phyloP scores from a whole-genome alignment of 768 basidiomycete genomes.

The Stropharia rugosoannulata region DNA sequence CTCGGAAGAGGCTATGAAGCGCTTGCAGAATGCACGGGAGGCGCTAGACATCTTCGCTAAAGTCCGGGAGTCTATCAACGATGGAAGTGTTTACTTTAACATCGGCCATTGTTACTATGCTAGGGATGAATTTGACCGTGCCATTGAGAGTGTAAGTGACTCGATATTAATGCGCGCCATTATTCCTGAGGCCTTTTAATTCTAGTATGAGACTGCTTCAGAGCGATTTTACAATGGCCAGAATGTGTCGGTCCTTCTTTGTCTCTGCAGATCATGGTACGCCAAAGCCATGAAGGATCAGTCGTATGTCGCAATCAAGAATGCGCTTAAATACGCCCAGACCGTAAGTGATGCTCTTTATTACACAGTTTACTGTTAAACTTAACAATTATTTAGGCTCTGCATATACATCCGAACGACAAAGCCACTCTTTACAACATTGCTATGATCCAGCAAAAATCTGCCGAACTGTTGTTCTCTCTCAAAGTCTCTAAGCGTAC shows the following conservation, averaged over 20 bases:
- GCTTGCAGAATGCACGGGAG: slow-evolving; percentile 76
- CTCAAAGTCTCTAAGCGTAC: slow-evolving; percentile 75
- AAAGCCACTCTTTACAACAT: slow-evolving; percentile 93
- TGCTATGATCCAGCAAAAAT: slow-evolving; percentile 97
- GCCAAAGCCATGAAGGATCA: slow-evolving; percentile 91
- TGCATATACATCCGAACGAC: slow-evolving; percentile 82
- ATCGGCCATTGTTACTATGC: slow-evolving; percentile 96
- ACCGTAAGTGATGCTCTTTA: slow-evolving; percentile 42
- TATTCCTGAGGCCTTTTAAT: background rate
- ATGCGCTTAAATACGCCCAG: slow-evolving; percentile 83
- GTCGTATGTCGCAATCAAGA: slow-evolving; percentile 76
- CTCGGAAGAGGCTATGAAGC: slow-evolving; percentile 62
- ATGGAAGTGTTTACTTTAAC: slow-evolving; percentile 89
- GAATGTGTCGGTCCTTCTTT: slow-evolving; percentile 75
- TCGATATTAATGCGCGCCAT: background rate
- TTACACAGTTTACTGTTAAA: background rate
- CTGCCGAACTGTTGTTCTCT: slow-evolving; percentile 84
- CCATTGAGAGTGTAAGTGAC: slow-evolving; percentile 85
- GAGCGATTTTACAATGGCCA: slow-evolving; percentile 72
- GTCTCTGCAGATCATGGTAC: slow-evolving; percentile 92
- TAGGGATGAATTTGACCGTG: slow-evolving; percentile 91
- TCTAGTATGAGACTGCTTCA: slow-evolving; percentile 90
- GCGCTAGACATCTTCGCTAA: slow-evolving; percentile 89
- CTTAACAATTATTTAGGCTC: slow-evolving; percentile 52
- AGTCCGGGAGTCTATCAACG: slow-evolving; percentile 80